These are phyloP conservation scores for Coemansia sp. DNA, from an alignment of 192 early-diverging fungal species.

Conservation along the genomic window DNA sequence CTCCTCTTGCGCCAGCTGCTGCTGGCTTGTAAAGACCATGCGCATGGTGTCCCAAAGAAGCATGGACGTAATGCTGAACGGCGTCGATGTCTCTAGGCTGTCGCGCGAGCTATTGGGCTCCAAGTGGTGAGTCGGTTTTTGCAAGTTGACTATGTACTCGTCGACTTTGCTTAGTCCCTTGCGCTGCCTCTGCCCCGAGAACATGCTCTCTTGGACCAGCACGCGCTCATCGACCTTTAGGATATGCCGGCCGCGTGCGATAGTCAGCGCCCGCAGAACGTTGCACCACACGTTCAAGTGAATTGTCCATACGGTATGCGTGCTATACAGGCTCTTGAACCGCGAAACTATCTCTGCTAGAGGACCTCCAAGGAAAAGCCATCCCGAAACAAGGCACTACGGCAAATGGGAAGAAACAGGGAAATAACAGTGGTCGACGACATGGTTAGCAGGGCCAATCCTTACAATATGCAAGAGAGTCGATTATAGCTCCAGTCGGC, in stretches of 20 bases:
- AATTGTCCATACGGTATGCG: conserved; percentile 32
- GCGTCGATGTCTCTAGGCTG: conserved; percentile 28
- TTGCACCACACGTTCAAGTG: conserved; percentile 51
- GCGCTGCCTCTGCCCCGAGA: conserved; percentile 46
- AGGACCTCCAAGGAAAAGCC: conserved; percentile 21
- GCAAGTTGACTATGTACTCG: conserved; percentile 23
- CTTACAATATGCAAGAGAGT: no score
- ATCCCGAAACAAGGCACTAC: conserved; percentile 41
- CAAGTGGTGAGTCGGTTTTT: conserved; percentile 20
- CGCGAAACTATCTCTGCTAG: neutral
- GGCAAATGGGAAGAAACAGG: neutral
- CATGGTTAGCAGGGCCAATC: no score
- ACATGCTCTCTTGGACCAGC: conserved; percentile 55
- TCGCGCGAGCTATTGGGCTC: neutral
- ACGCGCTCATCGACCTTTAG: conserved; percentile 42
- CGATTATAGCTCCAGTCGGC: neutral
- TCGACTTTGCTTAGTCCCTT: conserved; percentile 45
- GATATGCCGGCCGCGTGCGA: conserved; percentile 45
- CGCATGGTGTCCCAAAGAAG: conserved; percentile 40
- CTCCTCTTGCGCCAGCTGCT: conserved; percentile 14
- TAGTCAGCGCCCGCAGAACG: conserved; percentile 39
- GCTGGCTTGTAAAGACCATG: conserved; percentile 19
- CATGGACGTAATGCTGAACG: conserved; percentile 41
- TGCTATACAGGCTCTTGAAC: conserved; percentile 19
- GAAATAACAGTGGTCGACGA: no score